These are phyloP conservation scores for Tolypocladium ovalisporum DNA, from an alignment of 2,329 filamentous ascomycete genomes.

Conservation along the genomic window DNA sequence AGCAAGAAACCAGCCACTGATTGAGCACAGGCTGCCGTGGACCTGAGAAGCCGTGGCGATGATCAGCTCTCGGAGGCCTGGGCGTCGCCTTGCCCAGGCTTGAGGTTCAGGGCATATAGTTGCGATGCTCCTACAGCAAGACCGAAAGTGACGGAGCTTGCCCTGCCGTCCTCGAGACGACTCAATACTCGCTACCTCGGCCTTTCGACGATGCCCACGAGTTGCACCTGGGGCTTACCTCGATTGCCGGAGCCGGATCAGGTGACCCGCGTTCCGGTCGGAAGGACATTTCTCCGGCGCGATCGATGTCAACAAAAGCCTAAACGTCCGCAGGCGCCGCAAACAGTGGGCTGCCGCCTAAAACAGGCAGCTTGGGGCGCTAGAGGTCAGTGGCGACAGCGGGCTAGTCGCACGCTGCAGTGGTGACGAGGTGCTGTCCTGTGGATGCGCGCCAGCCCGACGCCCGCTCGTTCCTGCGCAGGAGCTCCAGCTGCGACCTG, in stretches of 20 bases:
- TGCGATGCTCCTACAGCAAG: neutral
- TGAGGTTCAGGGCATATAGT: neutral
- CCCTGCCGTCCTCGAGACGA: neutral
- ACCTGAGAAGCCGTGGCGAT: neutral
- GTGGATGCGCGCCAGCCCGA: neutral
- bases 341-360: neutral
- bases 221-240: neutral
- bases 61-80: neutral
- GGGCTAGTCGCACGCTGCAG: neutral
- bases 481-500: neutral
- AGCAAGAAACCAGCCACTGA: neutral
- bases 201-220: neutral
- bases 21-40: neutral
- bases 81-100: neutral
- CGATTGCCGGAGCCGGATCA: neutral
- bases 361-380: neutral
- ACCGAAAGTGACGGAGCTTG: neutral
- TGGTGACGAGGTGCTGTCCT: neutral
- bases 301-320: constrained; percentile 1
- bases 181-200: neutral
- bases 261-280: neutral
- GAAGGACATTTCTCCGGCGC: neutral
- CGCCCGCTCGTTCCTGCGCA: neutral
- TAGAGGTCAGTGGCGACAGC: neutral
- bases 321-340: neutral